Base-by-base conservation (phyloP, 192 early-diverging fungal genomes). In the Backusella morwellensis region DNA sequence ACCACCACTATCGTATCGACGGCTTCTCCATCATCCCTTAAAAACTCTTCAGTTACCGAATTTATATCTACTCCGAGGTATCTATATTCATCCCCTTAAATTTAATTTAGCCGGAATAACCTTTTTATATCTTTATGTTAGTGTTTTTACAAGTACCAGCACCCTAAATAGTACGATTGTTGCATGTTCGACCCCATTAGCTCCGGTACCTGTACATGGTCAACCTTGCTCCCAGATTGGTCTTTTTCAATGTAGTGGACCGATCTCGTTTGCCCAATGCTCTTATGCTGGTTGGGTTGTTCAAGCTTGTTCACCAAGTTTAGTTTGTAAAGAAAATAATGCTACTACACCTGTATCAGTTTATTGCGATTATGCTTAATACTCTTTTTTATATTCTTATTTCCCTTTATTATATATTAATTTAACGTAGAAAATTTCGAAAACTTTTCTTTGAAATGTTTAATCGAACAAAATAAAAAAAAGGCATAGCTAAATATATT, bases 191-290 rank as follows among this genome's bases (percentile, higher is more conserved):
- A 63, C 56, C 56, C 56, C 56, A 29, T 14, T 63, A 14, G 3
- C 56, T 14, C 56, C 23, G 29, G 21, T 12, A 14, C 56, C 56
- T 63, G 11, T 29, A 26, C 85, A 80, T 34, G 88, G 88, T 15
- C 75, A 40, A 17, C 41, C 79, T 29, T 88, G 88, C 59, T 21
- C 69, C 35, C 73, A 77, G 0, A 74, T 74, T 0, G 71, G 54
- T n/a, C 76, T 81, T 34, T 84, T 86, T 35, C 79, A 77, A 1
- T 90, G 88, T 66, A 79, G 69, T 56, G 86, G 87, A 2, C 1
- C 0, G 26, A 68, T 78, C 21, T 73, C 67, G 8, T 87, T 82
- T 82, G 88, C 84, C 6, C 68, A 84, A 29, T 90, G 87, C 73
- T 68, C 78, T 34, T 68, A 80, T 42, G 87, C 87, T 12, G 47